Evolutionary conservation across 2,329 filamentous ascomycete species (phyloP), one percentile per base, ranked within the genome.

Genomic region (Cytospora piceae): DNA sequence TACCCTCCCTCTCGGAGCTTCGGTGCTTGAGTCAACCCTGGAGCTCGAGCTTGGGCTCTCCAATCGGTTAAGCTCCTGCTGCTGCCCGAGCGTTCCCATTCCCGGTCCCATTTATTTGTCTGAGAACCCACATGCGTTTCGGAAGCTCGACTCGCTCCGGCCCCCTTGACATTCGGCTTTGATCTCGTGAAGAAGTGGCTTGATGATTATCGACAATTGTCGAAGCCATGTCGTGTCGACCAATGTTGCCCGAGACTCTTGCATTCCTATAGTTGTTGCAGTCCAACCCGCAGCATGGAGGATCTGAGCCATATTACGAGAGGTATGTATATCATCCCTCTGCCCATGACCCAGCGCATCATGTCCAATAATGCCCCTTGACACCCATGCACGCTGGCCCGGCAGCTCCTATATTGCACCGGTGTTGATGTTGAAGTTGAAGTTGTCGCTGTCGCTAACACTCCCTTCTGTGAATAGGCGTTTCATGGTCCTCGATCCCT

Each of bases 401-500:
- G n/a, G n/a, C n/a, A n/a, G n/a, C n/a, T n/a, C n/a, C n/a, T n/a
- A n/a, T n/a, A n/a, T n/a, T n/a, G n/a, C n/a, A n/a, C n/a, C n/a
- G n/a, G n/a, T 20, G 39, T 15, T n/a, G 39, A 17, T 4, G 6
- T 29, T 53, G 31, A 39, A 20, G 17, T 39, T 27, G 54, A 8
- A 22, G 31, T 17, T 62, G 24, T n/a, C 22, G 27, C 20, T 52
- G 52, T 52, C 14, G 52, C 64, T 63, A 22, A 64, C 65, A 20
- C 12, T n/a, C 3, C 53, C 14, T n/a, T 11, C 15, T 54, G 17
- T 17, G n/a, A 5, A 39, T 66, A 80, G 79, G 76, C 69, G 69
- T 72, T 49, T 73, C 74, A 34, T 80, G 83, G 82, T 77, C 82
- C 54, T 80, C 79, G n/a, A 76, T 87, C 42, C 78, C 85, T 3